Evolutionary conservation across 2,329 filamentous ascomycete genomes (phyloP), one percentile per base, ranked within the genome.

Genomic region (Exserohilum rostratum): DNA sequence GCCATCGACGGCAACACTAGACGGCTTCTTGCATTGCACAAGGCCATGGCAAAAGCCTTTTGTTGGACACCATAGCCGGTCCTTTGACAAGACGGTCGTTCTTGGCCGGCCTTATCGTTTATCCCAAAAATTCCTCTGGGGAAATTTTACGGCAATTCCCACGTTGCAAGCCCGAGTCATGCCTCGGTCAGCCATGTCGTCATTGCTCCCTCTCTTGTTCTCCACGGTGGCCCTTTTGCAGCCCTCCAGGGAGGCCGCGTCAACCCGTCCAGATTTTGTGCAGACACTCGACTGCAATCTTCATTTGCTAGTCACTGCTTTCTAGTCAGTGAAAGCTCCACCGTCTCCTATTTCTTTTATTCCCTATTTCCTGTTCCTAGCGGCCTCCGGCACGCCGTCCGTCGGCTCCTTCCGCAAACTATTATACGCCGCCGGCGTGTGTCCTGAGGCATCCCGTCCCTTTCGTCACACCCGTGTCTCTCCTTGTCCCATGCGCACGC

Each of bases 101-200:
- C 50, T 52, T 52, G 50, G 50, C 43, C 50, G 50, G 50, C 50
- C 50, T 52, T 47, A 47, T 52, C 44, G 13, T 25, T 40, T 9
- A 15, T 18, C 31, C 27, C 29, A 35, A 11, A 34, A 33, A 13
- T 34, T 52, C 29, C 29, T 31, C 6, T 15, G 20, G 15, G 30
- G 11, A 40, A 15, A 29, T 7, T 35, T 15, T 20, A 22, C 37
- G 22, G 35, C 34, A 52, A 11, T 5, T 39, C 25, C 34, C 18
- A 15, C 33, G 43, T n/a, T n/a, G 31, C 20, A 34, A 38, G 40
- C 30, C 43, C 30, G 22, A 33, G 27, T 29, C 17, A 15, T 6
- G 25, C 5, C 18, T 10, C 18, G 29, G 18, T 29, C 42, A 13
- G 18, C 30, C 35, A 40, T 46, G 22, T 22, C 35, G 42, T 38